These are phyloP conservation scores for Nannizziopsis barbatae DNA, from an alignment of 2,329 filamentous ascomycete genomes.

Conservation along the genomic window DNA sequence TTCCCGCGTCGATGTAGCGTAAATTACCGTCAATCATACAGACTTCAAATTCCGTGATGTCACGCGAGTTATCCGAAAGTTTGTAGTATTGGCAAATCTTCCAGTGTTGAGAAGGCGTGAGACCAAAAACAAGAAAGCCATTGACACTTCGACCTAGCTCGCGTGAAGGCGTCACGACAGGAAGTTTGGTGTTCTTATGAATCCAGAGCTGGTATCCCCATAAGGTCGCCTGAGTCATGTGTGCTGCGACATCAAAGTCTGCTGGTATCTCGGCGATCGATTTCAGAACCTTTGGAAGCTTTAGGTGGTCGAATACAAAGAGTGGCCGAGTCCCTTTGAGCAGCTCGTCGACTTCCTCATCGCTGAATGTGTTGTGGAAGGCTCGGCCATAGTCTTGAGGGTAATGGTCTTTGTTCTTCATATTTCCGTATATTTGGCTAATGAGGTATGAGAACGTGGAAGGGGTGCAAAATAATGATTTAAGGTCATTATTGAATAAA, in stretches of 20 bases:
- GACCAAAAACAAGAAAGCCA: slow-evolving; percentile 23
- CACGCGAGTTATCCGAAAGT: slow-evolving; percentile 14
- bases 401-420: slow-evolving; percentile 19
- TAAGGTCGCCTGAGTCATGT: slow-evolving; percentile 24
- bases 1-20: slow-evolving; percentile 20
- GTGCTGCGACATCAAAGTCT: slow-evolving; percentile 14
- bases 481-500: not conserved
- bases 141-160: slow-evolving; percentile 16
- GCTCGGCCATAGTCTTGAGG: slow-evolving; percentile 21
- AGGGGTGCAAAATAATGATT: not conserved
- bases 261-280: slow-evolving; percentile 19
- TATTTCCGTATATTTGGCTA: slow-evolving; percentile 3
- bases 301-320: slow-evolving; percentile 24
- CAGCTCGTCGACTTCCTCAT: slow-evolving; percentile 17
- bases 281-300: slow-evolving; percentile 26
- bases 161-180: slow-evolving; percentile 19
- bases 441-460: not conserved
- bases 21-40: slow-evolving; percentile 14
- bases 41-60: slow-evolving; percentile 19
- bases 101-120: slow-evolving; percentile 20
- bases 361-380: slow-evolving; percentile 19
- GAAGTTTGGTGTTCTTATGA: slow-evolving; percentile 14
- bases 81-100: slow-evolving; percentile 21
- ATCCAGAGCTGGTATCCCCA: slow-evolving; percentile 21
- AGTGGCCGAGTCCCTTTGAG: slow-evolving; percentile 17